These are phyloP conservation scores for Aegilops sharonensis DNA, from an alignment of 176 grass and related monocot species.

Conservation along the genomic window DNA sequence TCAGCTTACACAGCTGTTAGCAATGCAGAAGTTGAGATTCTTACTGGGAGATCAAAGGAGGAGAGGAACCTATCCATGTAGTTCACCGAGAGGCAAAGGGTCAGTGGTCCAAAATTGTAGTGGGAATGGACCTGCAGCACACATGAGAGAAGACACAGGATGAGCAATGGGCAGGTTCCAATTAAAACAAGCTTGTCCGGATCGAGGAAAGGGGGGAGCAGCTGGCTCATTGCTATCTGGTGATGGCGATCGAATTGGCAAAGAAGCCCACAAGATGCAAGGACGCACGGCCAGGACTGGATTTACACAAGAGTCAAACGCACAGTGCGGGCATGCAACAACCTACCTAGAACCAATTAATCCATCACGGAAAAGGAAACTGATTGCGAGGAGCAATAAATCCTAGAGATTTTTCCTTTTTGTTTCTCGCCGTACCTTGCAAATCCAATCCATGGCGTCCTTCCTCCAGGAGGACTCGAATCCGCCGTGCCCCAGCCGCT, in stretches of 20 bases:
- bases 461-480: conserved; percentile 65
- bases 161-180: conserved; percentile 31
- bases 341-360: conserved; percentile 30
- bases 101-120: conserved; percentile 84
- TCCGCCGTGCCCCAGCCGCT: conserved; percentile 48
- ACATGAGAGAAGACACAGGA: conserved; percentile 46
- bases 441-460: conserved; percentile 86
- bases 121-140: conserved; percentile 71
- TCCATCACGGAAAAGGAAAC: not conserved
- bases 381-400: not conserved
- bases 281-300: conserved; percentile 10
- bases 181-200: conserved; percentile 30
- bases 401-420: not conserved
- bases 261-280: conserved; percentile 11
- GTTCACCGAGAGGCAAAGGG: conserved; percentile 74
- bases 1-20: conserved; percentile 9
- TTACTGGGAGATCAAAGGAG: conserved; percentile 60
- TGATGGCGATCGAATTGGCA: conserved; percentile 26
- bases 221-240: conserved; percentile 28
- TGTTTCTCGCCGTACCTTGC: conserved; percentile 47
- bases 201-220: conserved; percentile 9
- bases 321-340: conserved; percentile 31
- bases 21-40: conserved; percentile 35
- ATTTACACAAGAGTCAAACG: conserved; percentile 33
- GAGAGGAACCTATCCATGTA: conserved; percentile 93